These are phyloP conservation scores for Aspergillus proliferans DNA, from an alignment of 2,329 filamentous ascomycete genomes.

Conservation along the genomic window DNA sequence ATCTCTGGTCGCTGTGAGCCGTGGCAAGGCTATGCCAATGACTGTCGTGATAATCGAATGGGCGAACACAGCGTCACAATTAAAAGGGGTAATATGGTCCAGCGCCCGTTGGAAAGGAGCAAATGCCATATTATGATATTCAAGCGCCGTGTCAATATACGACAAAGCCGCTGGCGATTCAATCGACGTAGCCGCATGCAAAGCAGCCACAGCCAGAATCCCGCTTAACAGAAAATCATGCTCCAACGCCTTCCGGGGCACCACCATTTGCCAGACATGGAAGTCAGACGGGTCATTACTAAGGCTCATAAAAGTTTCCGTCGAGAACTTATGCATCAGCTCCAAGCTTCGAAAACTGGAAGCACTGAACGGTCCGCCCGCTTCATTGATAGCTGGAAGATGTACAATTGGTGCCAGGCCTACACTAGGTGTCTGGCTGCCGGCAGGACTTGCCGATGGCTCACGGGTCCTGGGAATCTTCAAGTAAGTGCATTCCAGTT, in stretches of 20 bases:
- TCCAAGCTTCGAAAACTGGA: constrained; percentile 39
- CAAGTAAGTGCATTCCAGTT: constrained; percentile 27
- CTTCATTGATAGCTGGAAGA: neutral
- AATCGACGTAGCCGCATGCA: constrained; percentile 33
- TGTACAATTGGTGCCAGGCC: neutral
- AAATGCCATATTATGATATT: constrained; percentile 31
- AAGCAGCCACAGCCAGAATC: constrained; percentile 34
- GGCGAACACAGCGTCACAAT: constrained; percentile 33
- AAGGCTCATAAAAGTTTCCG: constrained; percentile 40
- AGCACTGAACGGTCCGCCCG: constrained; percentile 7
- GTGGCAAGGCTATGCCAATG: constrained; percentile 30
- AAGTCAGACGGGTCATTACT: constrained; percentile 25
- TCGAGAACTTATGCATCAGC: constrained; percentile 49
- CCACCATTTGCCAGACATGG: constrained; percentile 34
- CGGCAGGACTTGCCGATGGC: constrained; percentile 7
- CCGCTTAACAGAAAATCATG: constrained; percentile 39
- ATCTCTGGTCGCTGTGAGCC: constrained; percentile 22
- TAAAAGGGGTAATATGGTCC: constrained; percentile 27
- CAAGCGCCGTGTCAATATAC: constrained; percentile 31
- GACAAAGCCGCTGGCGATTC: constrained; percentile 24
- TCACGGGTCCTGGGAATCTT: constrained; percentile 14
- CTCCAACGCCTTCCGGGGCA: constrained; percentile 35
- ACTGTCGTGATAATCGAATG: constrained; percentile 33
- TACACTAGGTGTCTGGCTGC: neutral
- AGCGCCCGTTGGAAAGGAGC: constrained; percentile 30